phyloP scores from a whole-genome alignment of 305 asterid genomes.

The Withania somnifera region DNA sequence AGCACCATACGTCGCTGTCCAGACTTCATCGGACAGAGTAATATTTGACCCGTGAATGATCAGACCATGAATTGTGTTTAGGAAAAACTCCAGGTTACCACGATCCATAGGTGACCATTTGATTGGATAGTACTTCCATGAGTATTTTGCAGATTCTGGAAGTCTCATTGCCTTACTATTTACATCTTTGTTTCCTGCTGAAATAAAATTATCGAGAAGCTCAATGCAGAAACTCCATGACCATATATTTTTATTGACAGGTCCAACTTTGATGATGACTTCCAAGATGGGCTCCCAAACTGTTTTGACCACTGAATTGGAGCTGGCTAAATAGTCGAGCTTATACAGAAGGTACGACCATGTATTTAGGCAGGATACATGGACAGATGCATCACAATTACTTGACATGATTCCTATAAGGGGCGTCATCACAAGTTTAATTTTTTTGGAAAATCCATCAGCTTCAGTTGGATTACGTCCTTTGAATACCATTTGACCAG shows the following conservation, averaged over 20 bases:
- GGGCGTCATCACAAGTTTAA: constrained; percentile 70
- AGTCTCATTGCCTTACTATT: constrained; percentile 12
- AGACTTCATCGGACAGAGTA: constrained; percentile 23
- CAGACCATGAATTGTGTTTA: constrained; percentile 39
- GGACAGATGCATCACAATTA: constrained; percentile 61
- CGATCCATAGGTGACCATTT: constrained; percentile 53
- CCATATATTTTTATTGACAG: constrained; percentile 38
- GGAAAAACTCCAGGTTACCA: constrained; percentile 46
- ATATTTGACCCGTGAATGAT: constrained; percentile 29
- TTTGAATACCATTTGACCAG: constrained; percentile 15
- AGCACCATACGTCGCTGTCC: constrained; percentile 27
- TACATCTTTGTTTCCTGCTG: constrained; percentile 25
- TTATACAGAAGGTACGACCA: constrained; percentile 77
- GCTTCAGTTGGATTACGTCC: constrained; percentile 17
- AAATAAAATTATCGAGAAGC: constrained; percentile 41
- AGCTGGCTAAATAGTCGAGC: constrained; percentile 44
- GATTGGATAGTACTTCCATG: constrained; percentile 39
- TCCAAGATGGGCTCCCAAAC: constrained; percentile 65
- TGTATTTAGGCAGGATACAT: constrained; percentile 57
- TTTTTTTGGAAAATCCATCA: constrained; percentile 28
- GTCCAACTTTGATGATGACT: constrained; percentile 44
- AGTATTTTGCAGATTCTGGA: constrained; percentile 27
- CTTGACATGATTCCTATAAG: constrained; percentile 51
- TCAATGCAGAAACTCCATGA: constrained; percentile 54
- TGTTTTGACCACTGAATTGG: constrained; percentile 28